phyloP scores from a whole-genome alignment of 2,329 filamentous ascomycete genomes.

The Mycosphaerella sp. region DNA sequence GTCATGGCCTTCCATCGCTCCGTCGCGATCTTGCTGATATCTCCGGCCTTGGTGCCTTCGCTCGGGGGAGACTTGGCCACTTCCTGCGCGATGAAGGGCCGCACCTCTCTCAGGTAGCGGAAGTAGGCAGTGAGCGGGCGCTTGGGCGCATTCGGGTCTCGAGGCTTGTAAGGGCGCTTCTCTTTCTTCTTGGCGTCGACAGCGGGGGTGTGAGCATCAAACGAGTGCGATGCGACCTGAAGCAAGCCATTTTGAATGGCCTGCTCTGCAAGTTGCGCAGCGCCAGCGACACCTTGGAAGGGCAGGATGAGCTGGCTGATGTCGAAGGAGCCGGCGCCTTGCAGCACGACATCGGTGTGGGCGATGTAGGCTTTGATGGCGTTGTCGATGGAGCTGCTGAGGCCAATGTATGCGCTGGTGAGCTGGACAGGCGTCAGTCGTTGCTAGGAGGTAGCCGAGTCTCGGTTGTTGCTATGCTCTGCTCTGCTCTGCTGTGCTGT shows the following conservation, averaged over 20 bases:
- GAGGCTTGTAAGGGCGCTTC: constrained; percentile 43
- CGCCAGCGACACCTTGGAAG: constrained; percentile 21
- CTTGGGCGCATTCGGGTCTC: constrained; percentile 90
- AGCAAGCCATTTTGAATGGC: constrained; percentile 16
- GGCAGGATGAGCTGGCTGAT: constrained; percentile 28
- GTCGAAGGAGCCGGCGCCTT: constrained; percentile 36
- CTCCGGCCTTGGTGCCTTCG: constrained; percentile 69
- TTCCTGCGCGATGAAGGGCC: constrained; percentile 63
- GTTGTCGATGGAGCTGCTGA: constrained; percentile 71
- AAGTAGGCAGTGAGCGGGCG: constrained; percentile 91
- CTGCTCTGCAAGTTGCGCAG: constrained; percentile 22
- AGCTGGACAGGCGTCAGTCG: constrained; percentile 47
- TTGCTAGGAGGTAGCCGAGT: neutral
- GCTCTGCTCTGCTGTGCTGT: too few species aligned
- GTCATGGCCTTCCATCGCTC: constrained; percentile 76
- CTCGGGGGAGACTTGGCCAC: constrained; percentile 53
- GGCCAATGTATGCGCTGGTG: constrained; percentile 67
- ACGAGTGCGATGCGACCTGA: constrained; percentile 4
- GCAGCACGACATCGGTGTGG: constrained; percentile 78
- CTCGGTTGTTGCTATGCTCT: neutral
- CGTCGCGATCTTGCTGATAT: constrained; percentile 81
- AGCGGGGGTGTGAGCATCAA: constrained; percentile 7
- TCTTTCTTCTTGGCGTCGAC: constrained; percentile 26
- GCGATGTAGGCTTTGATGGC: constrained; percentile 79
- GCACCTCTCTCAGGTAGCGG: constrained; percentile 84